Evolutionary conservation across 202 grass and related monocot species (phyloP).

Genomic region (Digitaria exilis): DNA sequence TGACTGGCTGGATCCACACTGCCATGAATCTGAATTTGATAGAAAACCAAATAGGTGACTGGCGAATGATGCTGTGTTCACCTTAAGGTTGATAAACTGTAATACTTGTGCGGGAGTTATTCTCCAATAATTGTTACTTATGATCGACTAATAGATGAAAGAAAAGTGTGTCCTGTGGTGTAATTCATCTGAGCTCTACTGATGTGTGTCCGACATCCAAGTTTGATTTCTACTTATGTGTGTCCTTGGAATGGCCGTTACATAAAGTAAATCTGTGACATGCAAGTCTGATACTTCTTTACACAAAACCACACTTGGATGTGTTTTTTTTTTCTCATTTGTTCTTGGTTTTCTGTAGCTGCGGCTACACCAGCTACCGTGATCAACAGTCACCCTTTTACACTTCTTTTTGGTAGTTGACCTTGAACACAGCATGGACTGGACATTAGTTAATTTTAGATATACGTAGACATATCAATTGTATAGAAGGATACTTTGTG

Average conservation of each 20-base stretch:
- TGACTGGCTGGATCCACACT: slow-evolving; percentile 91
- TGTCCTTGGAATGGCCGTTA: not conserved
- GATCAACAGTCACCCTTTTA: not conserved
- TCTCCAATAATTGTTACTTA: slow-evolving; percentile 6
- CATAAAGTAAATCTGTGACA: not conserved
- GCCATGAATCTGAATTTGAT: slow-evolving; percentile 82
- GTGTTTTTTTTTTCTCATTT: not conserved
- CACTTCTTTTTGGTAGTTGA: not conserved
- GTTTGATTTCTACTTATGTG: not conserved
- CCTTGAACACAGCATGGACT: not conserved
- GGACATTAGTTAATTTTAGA: not conserved
- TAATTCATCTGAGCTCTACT: not conserved
- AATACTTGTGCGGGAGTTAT: not conserved
- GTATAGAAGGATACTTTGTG: not conserved
- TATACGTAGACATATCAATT: not conserved
- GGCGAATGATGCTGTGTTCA: not conserved
- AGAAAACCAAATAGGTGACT: slow-evolving; percentile 38
- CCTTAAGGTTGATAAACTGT: slow-evolving; percentile 25
- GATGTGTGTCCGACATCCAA: not conserved
- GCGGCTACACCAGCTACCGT: not conserved
- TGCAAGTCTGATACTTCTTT: not conserved
- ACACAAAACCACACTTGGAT: not conserved
- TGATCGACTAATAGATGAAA: slow-evolving; percentile 4
- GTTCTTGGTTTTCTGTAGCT: not conserved
- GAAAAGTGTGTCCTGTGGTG: not conserved